These are phyloP conservation scores for Trichophyton verrucosum DNA, from an alignment of 2,329 filamentous ascomycete genomes.

Conservation along the genomic window DNA sequence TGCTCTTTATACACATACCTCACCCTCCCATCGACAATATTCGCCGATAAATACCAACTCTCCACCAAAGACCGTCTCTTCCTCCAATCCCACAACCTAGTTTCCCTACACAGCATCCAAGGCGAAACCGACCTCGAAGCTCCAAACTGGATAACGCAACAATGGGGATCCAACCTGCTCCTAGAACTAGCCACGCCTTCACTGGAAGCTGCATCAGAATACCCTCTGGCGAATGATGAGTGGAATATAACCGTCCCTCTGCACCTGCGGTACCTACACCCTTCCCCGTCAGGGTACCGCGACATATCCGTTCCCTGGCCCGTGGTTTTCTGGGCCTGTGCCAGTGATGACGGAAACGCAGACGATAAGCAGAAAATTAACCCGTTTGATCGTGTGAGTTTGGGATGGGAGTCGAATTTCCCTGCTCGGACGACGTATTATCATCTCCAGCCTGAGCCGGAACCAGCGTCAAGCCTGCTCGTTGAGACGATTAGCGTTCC, in stretches of 20 bases:
- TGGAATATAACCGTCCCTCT: constrained; percentile 51
- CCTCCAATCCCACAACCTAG: constrained; percentile 66
- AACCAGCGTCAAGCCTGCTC: constrained; percentile 23
- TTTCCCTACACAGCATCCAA: constrained; percentile 53
- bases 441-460: constrained; percentile 49
- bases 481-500: constrained; percentile 50
- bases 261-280: constrained; percentile 70
- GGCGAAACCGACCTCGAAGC: constrained; percentile 82
- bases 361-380: constrained; percentile 55
- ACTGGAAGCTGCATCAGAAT: constrained; percentile 10
- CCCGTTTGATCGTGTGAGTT: constrained; percentile 70
- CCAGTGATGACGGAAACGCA: constrained; percentile 26
- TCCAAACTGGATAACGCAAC: constrained; percentile 61
- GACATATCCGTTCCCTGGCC: constrained; percentile 61
- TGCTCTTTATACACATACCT: constrained; percentile 71
- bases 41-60: constrained; percentile 80
- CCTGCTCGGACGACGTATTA: constrained; percentile 67
- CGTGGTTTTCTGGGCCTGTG: constrained; percentile 80
- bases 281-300: constrained; percentile 43
- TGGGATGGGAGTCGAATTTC: constrained; percentile 82
- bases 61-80: constrained; percentile 49
- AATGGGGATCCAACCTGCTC: constrained; percentile 70
- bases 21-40: constrained; percentile 67
- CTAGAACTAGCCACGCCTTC: constrained; percentile 55
- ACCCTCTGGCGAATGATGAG: constrained; percentile 9